Conservation (phyloP, 1,284 basidiomycete genomes). For the Tetrapyrgos nigripes region DNA sequence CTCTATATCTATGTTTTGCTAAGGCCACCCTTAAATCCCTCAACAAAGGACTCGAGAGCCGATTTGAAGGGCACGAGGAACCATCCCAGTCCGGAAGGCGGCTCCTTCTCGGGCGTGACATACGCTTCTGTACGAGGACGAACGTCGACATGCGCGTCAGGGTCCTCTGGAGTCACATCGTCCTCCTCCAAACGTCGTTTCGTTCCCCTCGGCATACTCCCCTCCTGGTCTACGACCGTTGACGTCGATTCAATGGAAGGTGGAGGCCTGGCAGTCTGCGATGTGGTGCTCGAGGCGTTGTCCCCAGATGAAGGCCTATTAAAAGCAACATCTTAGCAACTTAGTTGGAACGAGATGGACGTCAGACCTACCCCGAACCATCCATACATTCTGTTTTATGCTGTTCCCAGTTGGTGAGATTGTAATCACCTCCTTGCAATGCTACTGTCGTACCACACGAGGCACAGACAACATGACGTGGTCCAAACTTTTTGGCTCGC, state of each 20-base stretch:
- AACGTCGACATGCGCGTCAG: constrained; percentile 47
- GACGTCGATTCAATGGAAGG: constrained; percentile 44
- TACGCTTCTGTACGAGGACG: constrained; percentile 58
- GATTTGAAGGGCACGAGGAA: constrained; percentile 64
- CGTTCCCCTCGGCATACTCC: constrained; percentile 26
- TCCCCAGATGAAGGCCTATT: not conserved
- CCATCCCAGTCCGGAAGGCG: constrained; percentile 57
- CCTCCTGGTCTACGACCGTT: constrained; percentile 14
- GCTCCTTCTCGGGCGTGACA: constrained; percentile 46
- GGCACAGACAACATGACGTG: constrained; percentile 54
- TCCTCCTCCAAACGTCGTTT: constrained; percentile 57
- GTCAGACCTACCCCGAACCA: constrained; percentile 32
- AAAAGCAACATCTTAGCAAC: constrained; percentile 4
- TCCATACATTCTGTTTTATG: constrained; percentile 59
- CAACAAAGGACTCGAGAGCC: constrained; percentile 66
- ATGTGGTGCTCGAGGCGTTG: constrained; percentile 20
- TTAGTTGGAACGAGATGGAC: not conserved
- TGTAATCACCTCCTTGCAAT: constrained; percentile 57
- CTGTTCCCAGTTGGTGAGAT: constrained; percentile 61
- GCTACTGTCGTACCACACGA: constrained; percentile 50
- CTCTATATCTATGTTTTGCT: constrained; percentile 16
- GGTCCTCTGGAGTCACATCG: constrained; percentile 34
- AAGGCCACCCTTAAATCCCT: constrained; percentile 69
- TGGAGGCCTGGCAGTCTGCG: constrained; percentile 33
- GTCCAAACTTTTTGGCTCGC: constrained; percentile 54